Evolutionary conservation across 2,329 filamentous ascomycete species (phyloP).

Genomic region (Immersiporthe knoxdaviesiana): DNA sequence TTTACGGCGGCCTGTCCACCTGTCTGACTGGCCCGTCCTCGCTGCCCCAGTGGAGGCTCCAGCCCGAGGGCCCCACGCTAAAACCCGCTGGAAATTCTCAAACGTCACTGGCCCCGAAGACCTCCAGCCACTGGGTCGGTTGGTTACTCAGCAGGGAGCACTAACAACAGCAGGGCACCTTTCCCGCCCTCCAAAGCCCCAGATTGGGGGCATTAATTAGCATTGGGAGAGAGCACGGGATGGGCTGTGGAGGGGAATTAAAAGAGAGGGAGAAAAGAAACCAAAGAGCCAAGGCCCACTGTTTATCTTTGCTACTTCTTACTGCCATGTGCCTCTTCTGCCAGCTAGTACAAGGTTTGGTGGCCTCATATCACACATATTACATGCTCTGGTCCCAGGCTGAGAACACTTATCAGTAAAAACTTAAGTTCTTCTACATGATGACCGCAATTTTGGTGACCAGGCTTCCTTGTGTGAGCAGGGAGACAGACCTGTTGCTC

Average conservation of each 20-base stretch:
- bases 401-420: no score
- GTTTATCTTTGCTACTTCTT: neutral
- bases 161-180: neutral
- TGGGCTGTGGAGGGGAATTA: neutral
- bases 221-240: neutral
- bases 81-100: neutral
- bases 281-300: neutral
- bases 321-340: no score
- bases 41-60: constrained; percentile 21
- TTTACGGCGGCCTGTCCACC: constrained; percentile 23
- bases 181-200: neutral
- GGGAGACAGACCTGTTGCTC: no score
- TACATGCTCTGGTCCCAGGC: no score
- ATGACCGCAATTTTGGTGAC: no score
- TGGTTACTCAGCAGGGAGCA: neutral
- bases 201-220: no score
- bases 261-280: neutral
- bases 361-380: no score
- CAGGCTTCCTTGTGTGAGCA: no score
- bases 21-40: constrained; percentile 24
- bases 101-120: neutral
- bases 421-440: no score
- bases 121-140: neutral
- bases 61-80: constrained; percentile 1
- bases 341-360: no score